Evolutionary conservation across 1,284 basidiomycete species (phyloP).

Genomic region (Pholiota adiposa): DNA sequence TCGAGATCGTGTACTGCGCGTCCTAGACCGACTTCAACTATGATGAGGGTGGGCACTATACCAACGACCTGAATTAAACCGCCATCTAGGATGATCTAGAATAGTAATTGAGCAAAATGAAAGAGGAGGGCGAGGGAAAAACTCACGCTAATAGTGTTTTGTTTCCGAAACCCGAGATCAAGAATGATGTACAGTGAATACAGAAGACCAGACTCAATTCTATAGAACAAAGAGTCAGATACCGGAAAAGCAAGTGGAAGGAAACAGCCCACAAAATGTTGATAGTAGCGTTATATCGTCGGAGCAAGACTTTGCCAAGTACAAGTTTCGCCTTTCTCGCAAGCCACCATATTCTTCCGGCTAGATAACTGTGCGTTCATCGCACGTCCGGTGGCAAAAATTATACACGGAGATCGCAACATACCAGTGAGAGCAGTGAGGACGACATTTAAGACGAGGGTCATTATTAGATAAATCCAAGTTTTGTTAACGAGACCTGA

Average conservation of each 20-base stretch:
- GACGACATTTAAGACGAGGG: conserved; percentile 28
- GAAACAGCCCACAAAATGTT: conserved; percentile 27
- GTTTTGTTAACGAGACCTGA: conserved; percentile 20
- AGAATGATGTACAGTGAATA: conserved; percentile 34
- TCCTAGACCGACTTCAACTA: conserved; percentile 34
- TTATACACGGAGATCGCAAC: background rate
- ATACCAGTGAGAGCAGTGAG: conserved; percentile 31
- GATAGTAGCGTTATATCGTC: conserved; percentile 28
- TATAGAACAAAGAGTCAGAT: conserved; percentile 1
- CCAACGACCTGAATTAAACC: conserved; percentile 36
- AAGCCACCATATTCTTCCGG: conserved; percentile 34
- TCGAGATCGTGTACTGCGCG: conserved; percentile 28
- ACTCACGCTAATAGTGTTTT: conserved; percentile 21
- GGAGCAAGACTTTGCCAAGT: conserved; percentile 23
- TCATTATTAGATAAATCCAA: conserved; percentile 31
- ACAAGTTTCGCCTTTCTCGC: conserved; percentile 24
- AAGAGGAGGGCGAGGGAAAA: background rate
- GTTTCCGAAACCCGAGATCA: conserved; percentile 28
- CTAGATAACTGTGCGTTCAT: conserved; percentile 16
- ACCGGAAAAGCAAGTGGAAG: background rate
- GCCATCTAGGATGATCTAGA: conserved; percentile 28
- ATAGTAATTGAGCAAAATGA: background rate
- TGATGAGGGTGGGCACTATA: conserved; percentile 38
- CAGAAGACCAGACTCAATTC: conserved; percentile 32
- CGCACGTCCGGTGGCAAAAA: too few relatives aligned